Percentiles rank a stretch among this genome's conserved stretches.
phyloP scores from a whole-genome alignment of 2,329 filamentous ascomycete species.

The Neopestalotiopsis sp. region DNA sequence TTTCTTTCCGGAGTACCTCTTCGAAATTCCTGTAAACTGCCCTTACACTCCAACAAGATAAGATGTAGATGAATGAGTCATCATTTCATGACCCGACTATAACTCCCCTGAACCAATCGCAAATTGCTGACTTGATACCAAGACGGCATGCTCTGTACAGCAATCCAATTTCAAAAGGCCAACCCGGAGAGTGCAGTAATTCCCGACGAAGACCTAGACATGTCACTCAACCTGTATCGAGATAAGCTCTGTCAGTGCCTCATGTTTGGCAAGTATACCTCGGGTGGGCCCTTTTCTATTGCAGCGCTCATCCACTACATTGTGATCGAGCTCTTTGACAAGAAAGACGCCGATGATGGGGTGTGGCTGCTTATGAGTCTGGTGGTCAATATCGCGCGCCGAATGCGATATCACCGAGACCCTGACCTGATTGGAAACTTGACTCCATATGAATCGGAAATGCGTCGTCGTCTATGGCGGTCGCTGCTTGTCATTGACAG shows the following conservation, averaged over 20 bases:
- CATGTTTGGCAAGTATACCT: slow-evolving; percentile 45
- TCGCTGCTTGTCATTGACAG: slow-evolving; percentile 47
- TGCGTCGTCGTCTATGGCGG: slow-evolving; percentile 50
- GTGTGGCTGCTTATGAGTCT: slow-evolving; percentile 42
- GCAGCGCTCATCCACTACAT: slow-evolving; percentile 45
- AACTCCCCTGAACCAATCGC: not conserved
- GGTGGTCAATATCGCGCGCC: slow-evolving; percentile 37
- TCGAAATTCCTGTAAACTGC: too few relatives aligned
- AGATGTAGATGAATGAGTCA: too few relatives aligned
- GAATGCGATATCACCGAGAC: slow-evolving; percentile 52
- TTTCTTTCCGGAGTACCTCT: not conserved
- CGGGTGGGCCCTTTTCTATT: slow-evolving; percentile 46
- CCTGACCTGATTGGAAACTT: slow-evolving; percentile 46
- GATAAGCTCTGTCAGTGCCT: slow-evolving; percentile 42
- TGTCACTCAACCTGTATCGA: slow-evolving; percentile 18
- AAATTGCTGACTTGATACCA: not conserved
- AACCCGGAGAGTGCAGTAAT: slow-evolving; percentile 34
- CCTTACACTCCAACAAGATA: not conserved
- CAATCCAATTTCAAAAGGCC: slow-evolving; percentile 31
- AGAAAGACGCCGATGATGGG: slow-evolving; percentile 38
- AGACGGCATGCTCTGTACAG: slow-evolving; percentile 48
- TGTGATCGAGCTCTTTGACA: slow-evolving; percentile 36
- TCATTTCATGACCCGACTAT: too few relatives aligned
- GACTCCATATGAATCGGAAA: slow-evolving; percentile 48
- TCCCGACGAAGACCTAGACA: not conserved